Evolutionary conservation across 352 stramenopile genomes (phyloP).

Genomic region (Thalassiosira delicatula): DNA sequence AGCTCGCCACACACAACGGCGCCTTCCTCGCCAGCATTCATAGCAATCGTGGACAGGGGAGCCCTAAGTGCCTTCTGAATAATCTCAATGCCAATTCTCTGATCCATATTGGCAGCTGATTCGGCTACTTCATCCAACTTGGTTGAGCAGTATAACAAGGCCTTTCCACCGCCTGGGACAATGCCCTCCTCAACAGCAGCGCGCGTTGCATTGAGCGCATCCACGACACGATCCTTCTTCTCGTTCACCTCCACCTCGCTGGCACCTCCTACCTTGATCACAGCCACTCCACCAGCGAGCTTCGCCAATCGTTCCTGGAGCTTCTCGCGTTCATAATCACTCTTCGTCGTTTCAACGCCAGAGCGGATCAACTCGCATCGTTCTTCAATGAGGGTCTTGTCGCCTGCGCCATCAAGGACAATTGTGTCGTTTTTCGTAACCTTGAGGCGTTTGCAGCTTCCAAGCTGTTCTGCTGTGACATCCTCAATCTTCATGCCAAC

Average conservation of each 20-base stretch:
- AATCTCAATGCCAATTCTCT: conserved; percentile 98
- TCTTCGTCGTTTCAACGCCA: conserved; percentile 95
- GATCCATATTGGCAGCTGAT: conserved; percentile 92
- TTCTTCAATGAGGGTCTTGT: conserved; percentile 91
- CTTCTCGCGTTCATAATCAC: conserved; percentile 99
- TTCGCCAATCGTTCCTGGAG: conserved; percentile 99
- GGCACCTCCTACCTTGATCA: conserved; percentile 99
- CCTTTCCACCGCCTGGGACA: conserved; percentile 96
- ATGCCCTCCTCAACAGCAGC: conserved; percentile 99
- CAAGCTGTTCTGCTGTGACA: conserved; percentile 93
- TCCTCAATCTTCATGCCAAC: conserved; percentile 98
- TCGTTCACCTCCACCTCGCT: conserved; percentile 98
- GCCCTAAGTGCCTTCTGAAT: conserved; percentile 92
- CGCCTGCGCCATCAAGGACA: conserved; percentile 94
- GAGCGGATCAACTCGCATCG: conserved; percentile 94
- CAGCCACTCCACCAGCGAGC: conserved; percentile 97
- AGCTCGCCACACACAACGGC: conserved; percentile 98
- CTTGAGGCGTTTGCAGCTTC: conserved; percentile 92
- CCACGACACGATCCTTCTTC: conserved; percentile 99
- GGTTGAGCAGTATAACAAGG: conserved; percentile 96
- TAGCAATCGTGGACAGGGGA: conserved; percentile 95
- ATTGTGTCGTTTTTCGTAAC: conserved; percentile 99
- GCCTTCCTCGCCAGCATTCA: conserved; percentile 98
- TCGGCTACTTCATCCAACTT: conserved; percentile 86
- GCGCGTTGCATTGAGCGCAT: conserved; percentile 99